Evolutionary conservation across 192 early-diverging fungal species (phyloP).

Genomic region (Coemansia sp.): DNA sequence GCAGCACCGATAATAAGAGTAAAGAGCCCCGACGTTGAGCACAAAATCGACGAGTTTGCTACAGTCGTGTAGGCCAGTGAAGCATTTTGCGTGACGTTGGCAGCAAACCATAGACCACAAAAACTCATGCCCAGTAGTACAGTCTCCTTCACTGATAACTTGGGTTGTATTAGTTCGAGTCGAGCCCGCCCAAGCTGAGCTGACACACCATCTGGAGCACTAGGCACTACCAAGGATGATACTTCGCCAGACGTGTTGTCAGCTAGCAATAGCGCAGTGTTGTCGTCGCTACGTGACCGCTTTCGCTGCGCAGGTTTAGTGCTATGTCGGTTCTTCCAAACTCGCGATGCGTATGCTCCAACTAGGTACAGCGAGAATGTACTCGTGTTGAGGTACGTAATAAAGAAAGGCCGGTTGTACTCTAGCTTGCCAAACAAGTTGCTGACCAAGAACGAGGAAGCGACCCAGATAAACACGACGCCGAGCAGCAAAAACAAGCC

Average conservation of each 20-base stretch:
- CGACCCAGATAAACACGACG: constrained; percentile 81
- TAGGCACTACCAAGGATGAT: background rate
- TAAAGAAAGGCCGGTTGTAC: constrained; percentile 74
- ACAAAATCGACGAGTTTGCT: constrained; percentile 72
- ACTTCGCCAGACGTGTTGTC: background rate
- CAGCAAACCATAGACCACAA: constrained; percentile 80
- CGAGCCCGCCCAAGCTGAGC: background rate
- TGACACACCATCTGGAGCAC: background rate
- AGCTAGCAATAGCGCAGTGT: background rate
- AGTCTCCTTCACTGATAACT: constrained; percentile 53
- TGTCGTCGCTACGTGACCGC: constrained; percentile 36
- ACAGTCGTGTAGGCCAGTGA: constrained; percentile 76
- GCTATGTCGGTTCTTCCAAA: background rate
- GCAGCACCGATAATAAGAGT: constrained; percentile 68
- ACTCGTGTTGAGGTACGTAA: constrained; percentile 78
- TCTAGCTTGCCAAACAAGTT: constrained; percentile 69
- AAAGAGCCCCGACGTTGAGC: constrained; percentile 74
- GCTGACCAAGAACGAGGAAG: constrained; percentile 76
- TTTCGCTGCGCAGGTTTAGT: constrained; percentile 13
- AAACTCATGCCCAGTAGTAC: constrained; percentile 66
- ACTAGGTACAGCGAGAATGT: constrained; percentile 74
- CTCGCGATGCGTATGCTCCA: constrained; percentile 18
- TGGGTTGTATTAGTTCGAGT: background rate
- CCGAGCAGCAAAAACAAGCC: constrained; percentile 67
- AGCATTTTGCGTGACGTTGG: constrained; percentile 73